A percentile compares a stretch with the other conserved stretches of the same genome.
These are phyloP conservation scores for Hamamelis virginiana DNA, from an alignment of 164 flowering plant species.

Conservation along the genomic window DNA sequence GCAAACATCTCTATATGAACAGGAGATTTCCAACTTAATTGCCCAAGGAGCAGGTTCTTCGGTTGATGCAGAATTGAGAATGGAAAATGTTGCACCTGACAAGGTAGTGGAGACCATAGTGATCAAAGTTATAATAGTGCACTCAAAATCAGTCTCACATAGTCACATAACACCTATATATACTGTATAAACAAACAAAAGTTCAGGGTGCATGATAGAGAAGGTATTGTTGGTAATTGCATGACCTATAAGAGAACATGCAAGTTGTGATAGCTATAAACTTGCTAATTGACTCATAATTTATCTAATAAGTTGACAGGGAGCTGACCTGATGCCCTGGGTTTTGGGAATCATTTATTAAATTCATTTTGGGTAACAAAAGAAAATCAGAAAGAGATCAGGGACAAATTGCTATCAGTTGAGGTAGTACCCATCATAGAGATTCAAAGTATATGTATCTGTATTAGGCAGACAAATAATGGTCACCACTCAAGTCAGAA, in stretches of 20 bases:
- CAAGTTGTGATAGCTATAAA: not conserved
- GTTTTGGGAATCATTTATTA: not conserved
- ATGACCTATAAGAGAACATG: not conserved
- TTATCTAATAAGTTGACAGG: slow-evolving; percentile 2
- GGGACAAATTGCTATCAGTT: not conserved
- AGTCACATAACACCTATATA: no score
- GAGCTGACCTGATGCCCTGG: not conserved
- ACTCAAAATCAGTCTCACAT: no score
- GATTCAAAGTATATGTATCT: not conserved
- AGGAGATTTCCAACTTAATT: not conserved
- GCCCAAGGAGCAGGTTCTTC: no score
- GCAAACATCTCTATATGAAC: not conserved
- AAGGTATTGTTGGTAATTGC: no score
- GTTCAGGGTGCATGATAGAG: no score
- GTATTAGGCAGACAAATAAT: not conserved
- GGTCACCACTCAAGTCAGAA: not conserved
- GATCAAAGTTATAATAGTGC: not conserved
- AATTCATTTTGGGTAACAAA: slow-evolving; percentile 1
- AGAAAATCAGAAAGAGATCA: not conserved
- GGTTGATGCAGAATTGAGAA: not conserved
- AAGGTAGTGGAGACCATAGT: not conserved
- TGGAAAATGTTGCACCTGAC: not conserved
- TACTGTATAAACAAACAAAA: no score
- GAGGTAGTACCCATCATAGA: not conserved
- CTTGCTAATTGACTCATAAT: not conserved